phyloP scores from a whole-genome alignment of 2,329 filamentous ascomycete genomes.

The Pyricularia sp. region DNA sequence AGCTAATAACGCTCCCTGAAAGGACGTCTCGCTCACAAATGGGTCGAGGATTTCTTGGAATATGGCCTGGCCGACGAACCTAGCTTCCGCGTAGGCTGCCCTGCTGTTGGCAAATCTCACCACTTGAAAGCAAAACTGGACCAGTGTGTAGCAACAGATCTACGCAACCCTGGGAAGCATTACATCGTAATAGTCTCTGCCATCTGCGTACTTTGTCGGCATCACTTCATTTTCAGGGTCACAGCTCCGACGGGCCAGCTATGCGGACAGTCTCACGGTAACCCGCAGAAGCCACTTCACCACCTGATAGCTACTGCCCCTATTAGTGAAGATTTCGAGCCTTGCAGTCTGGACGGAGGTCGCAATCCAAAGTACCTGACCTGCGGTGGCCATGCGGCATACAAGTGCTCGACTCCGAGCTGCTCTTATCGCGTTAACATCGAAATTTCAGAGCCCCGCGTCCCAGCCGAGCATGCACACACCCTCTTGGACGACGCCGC shows the following conservation, averaged over 20 bases:
- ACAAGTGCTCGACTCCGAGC: conserved; percentile 25
- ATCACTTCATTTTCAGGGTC: conserved; percentile 19
- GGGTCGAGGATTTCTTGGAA: conserved; percentile 11
- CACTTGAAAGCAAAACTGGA: not conserved
- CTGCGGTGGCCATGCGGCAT: conserved; percentile 21
- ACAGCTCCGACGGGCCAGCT: conserved; percentile 5
- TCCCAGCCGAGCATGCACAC: conserved; percentile 27
- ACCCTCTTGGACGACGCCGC: conserved; percentile 31
- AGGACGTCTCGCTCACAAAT: conserved; percentile 12
- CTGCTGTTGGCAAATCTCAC: conserved; percentile 1
- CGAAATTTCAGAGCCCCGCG: conserved; percentile 35
- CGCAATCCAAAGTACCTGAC: conserved; percentile 23
- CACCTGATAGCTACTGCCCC: conserved; percentile 11
- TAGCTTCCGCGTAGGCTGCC: conserved; percentile 8
- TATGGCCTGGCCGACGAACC: conserved; percentile 6
- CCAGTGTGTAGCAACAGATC: not conserved
- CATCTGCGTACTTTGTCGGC: conserved; percentile 19
- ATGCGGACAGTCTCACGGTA: conserved; percentile 8
- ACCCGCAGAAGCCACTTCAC: conserved; percentile 11
- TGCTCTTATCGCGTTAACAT: conserved; percentile 31
- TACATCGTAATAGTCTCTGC: conserved; percentile 11
- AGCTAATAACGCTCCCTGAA: not conserved
- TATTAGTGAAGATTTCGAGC: conserved; percentile 3
- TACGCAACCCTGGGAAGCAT: conserved; percentile 1
- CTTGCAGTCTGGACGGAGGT: not conserved